Conservation (phyloP, 1,139 yeast genomes). For the Geotrichum restrictum region DNA sequence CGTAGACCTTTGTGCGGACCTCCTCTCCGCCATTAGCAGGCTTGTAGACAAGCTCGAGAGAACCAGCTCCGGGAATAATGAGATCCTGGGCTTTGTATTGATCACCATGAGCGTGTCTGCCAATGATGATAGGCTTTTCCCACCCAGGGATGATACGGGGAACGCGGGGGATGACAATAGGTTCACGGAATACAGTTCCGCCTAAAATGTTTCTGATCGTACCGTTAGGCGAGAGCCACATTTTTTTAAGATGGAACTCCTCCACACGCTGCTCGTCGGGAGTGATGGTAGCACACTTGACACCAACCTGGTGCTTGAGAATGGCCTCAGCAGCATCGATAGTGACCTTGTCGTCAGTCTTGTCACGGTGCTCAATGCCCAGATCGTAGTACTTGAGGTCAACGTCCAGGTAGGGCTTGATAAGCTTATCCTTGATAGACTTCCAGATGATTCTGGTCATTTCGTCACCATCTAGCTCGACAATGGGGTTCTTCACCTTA, state of each 20-base stretch:
- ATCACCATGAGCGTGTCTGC: slow-evolving; percentile 96
- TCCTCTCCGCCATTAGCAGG: slow-evolving; percentile 63
- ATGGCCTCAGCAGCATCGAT: slow-evolving; percentile 88
- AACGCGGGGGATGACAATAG: slow-evolving; percentile 82
- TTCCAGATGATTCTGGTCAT: slow-evolving; percentile 93
- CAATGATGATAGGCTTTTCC: slow-evolving; percentile 93
- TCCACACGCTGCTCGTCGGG: slow-evolving; percentile 94
- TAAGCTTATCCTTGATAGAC: slow-evolving; percentile 68
- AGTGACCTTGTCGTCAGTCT: slow-evolving; percentile 84
- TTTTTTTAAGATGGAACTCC: slow-evolving; percentile 83
- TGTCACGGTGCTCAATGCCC: slow-evolving; percentile 78
- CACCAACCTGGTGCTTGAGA: slow-evolving; percentile 82
- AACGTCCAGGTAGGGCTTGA: slow-evolving; percentile 77
- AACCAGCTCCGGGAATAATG: slow-evolving; percentile 74
- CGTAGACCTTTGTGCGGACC: slow-evolving; percentile 59
- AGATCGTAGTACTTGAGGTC: slow-evolving; percentile 90
- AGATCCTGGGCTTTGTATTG: slow-evolving; percentile 92
- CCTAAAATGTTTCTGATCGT: slow-evolving; percentile 91
- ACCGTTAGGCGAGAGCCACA: slow-evolving; percentile 98
- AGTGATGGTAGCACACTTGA: slow-evolving; percentile 97
- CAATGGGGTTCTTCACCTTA: slow-evolving; percentile 81
- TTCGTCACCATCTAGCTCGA: slow-evolving; percentile 96
- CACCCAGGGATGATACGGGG: slow-evolving; percentile 90
- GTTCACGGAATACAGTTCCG: slow-evolving; percentile 95
- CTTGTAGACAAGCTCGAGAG: slow-evolving; percentile 69